Conservation (phyloP, 2,329 filamentous ascomycete genomes). For the Aspergillus novoparasiticus region DNA sequence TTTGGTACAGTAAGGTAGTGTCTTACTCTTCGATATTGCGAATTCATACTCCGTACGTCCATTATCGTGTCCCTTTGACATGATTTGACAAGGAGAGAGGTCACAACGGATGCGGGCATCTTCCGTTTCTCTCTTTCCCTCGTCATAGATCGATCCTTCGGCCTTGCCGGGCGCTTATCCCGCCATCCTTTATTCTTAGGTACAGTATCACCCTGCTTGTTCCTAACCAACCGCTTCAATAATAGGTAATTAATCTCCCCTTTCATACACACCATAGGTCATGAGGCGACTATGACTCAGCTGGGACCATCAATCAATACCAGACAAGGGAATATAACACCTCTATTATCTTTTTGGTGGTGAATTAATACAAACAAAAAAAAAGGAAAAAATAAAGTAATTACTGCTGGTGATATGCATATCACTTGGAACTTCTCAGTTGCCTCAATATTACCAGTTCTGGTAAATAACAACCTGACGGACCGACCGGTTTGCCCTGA, state of each 20-base stretch:
- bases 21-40: slow-evolving; percentile 4
- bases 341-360: neutral
- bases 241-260: neutral
- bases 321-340: neutral
- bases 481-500: neutral
- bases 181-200: slow-evolving; percentile 7
- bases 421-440: neutral
- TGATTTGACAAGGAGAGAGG: slow-evolving; percentile 10
- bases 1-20: slow-evolving; percentile 1
- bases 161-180: slow-evolving; percentile 15
- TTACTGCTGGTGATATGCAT: neutral
- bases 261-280: neutral
- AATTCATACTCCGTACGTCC: neutral
- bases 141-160: slow-evolving; percentile 10
- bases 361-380: neutral
- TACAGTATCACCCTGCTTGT: neutral
- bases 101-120: slow-evolving; percentile 7
- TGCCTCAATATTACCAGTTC: neutral
- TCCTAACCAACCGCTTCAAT: slow-evolving; percentile 10
- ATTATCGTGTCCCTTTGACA: neutral
- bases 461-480: neutral
- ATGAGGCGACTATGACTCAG: neutral
- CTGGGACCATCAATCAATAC: neutral
- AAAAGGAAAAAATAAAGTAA: neutral
- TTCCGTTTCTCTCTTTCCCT: slow-evolving; percentile 1